These are phyloP conservation scores for Polytrichum commune DNA, from an alignment of 225 moss, liverwort and hornwort genomes.

Conservation along the genomic window DNA sequence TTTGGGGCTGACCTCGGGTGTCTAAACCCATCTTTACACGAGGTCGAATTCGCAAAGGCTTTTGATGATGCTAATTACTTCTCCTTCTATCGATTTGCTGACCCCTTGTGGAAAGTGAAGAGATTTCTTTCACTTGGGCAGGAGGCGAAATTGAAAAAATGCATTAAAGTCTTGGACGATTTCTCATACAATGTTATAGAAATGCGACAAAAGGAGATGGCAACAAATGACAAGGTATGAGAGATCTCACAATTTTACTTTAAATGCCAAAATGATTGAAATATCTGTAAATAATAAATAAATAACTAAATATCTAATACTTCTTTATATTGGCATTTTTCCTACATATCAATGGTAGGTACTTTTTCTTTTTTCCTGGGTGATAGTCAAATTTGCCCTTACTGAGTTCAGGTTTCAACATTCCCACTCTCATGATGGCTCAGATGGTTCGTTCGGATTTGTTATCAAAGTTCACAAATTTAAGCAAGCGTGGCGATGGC, in stretches of 20 bases:
- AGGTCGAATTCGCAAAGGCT: slow-evolving; percentile 35
- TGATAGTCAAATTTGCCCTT: too few species aligned
- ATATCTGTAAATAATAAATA: too few species aligned
- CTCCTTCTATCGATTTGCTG: slow-evolving; percentile 30
- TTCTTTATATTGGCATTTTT: too few species aligned
- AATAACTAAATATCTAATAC: too few species aligned
- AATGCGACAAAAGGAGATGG: slow-evolving; percentile 25
- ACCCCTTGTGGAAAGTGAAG: slow-evolving; percentile 47
- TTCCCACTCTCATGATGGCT: not conserved
- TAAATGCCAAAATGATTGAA: too few species aligned
- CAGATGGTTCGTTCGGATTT: slow-evolving; percentile 27
- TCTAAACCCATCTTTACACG: slow-evolving; percentile 25
- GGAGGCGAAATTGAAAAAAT: slow-evolving; percentile 41
- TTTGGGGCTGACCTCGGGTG: slow-evolving; percentile 40
- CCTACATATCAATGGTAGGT: too few species aligned
- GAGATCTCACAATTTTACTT: too few species aligned
- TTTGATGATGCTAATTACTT: slow-evolving; percentile 47
- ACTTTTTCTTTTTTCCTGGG: too few species aligned
- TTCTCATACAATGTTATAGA: slow-evolving; percentile 45
- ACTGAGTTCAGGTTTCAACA: too few species aligned
- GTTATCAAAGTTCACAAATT: slow-evolving; percentile 31
- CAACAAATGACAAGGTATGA: slow-evolving; percentile 1
- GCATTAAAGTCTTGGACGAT: slow-evolving; percentile 46
- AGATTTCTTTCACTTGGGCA: slow-evolving; percentile 32
- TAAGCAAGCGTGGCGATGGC: not conserved